Percentiles rank a stretch among this genome's conserved stretches.
Conservation (phyloP, 805 yeast species). For the Schizosaccharomyces octosporus region DNA sequence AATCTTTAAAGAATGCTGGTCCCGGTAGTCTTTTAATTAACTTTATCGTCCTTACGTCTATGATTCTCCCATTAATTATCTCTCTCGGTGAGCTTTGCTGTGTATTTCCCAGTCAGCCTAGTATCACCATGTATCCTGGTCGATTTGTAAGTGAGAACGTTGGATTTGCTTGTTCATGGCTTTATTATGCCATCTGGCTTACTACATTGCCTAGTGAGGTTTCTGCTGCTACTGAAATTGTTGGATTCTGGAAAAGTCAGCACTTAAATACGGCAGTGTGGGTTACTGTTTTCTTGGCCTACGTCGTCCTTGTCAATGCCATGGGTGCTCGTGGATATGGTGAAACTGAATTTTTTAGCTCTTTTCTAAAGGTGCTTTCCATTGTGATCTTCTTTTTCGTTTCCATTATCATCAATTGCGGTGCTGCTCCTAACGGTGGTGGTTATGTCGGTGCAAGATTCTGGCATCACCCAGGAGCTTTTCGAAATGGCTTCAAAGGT, state of each 20-base stretch:
- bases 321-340: constrained; percentile 25
- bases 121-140: constrained; percentile 36
- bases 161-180: constrained; percentile 26
- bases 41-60: constrained; percentile 19
- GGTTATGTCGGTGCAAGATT: constrained; percentile 45
- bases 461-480: constrained; percentile 50
- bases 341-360: constrained; percentile 28
- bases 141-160: constrained; percentile 26
- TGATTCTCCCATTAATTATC: constrained; percentile 29
- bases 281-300: constrained; percentile 25
- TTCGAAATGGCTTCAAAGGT: constrained; percentile 36
- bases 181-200: constrained; percentile 39
- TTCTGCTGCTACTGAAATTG: constrained; percentile 34
- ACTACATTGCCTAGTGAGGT: constrained; percentile 43
- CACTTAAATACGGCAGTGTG: constrained; percentile 28
- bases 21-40: constrained; percentile 6
- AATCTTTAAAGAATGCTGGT: constrained; percentile 8
- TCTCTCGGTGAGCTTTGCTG: constrained; percentile 39
- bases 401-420: constrained; percentile 36
- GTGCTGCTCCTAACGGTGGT: constrained; percentile 51
- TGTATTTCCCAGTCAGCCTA: constrained; percentile 35
- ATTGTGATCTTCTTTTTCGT: constrained; percentile 42
- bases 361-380: constrained; percentile 37
- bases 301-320: constrained; percentile 20
- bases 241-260: constrained; percentile 23